Percentiles rank a stretch among this genome's conserved stretches.
These are phyloP conservation scores for Russula sp. DNA, from an alignment of 768 basidiomycete species.

Conservation along the genomic window DNA sequence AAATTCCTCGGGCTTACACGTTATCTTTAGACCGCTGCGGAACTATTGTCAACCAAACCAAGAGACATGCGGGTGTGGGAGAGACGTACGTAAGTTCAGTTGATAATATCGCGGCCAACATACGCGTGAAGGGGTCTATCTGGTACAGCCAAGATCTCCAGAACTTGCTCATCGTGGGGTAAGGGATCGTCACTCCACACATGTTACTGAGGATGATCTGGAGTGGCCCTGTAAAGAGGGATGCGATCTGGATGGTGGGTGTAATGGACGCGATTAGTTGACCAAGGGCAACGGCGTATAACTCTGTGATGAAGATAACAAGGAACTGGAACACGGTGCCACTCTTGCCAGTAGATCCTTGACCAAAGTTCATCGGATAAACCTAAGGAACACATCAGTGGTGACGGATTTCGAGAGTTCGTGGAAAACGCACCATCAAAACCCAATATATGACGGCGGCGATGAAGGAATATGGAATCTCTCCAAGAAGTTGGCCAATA, in stretches of 20 bases:
- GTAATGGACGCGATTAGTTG: constrained; percentile 73
- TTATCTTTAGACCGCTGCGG: constrained; percentile 58
- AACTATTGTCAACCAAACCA: neutral
- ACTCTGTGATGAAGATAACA: constrained; percentile 66
- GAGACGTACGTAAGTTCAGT: constrained; percentile 64
- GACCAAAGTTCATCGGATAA: constrained; percentile 66
- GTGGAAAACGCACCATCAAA: constrained; percentile 50
- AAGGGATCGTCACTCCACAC: constrained; percentile 80
- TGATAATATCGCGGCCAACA: constrained; percentile 69
- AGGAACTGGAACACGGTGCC: constrained; percentile 75
- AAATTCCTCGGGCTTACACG: constrained; percentile 68
- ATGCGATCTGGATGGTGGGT: constrained; percentile 67
- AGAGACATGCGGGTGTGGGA: neutral
- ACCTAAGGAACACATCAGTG: constrained; percentile 35
- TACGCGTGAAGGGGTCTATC: constrained; percentile 68
- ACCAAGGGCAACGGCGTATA: constrained; percentile 71
- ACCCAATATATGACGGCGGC: constrained; percentile 76
- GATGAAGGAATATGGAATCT: constrained; percentile 73
- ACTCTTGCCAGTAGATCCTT: constrained; percentile 56
- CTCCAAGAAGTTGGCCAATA: constrained; percentile 74
- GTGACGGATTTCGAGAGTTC: neutral
- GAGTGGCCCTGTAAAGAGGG: constrained; percentile 76
- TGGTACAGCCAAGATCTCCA: constrained; percentile 81
- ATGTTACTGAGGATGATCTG: constrained; percentile 62
- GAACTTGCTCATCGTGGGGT: constrained; percentile 60